Evolutionary conservation across 768 basidiomycete genomes (phyloP), one percentile per base, ranked within the genome.

Genomic region (Macrolepiota fuliginosa): DNA sequence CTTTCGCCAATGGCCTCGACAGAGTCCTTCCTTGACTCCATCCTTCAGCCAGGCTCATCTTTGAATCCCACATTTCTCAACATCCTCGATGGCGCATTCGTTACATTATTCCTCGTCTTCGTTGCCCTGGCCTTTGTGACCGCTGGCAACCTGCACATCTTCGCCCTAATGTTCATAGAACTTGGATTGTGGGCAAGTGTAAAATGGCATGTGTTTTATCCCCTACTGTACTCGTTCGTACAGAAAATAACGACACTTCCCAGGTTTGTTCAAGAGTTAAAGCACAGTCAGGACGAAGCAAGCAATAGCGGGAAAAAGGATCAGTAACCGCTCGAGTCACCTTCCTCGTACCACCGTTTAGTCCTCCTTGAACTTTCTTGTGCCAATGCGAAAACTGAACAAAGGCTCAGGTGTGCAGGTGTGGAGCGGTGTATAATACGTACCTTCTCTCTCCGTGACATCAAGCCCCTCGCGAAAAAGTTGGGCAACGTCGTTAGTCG

Each of bases 401-500:
- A 1, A 35, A 32, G 29, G 24, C 45, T 65, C 65, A 65, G 32
- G 17, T 66, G 60, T 37, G 11, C 42, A 32, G 15, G 58, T 56
- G 22, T 51, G 22, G 19, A 24, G 22, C 36, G 50, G 37, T 54
- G 9, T 54, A 54, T 24, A 24, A 49, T n/a, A 79, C 88, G 80
- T 71, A 96, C 95, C 66, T 79, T 96, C 94, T 64, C 96, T 83
- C 71, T 98, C 95, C 13, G 92, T 92, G n/a, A 84, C 86, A 58
- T 98, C 95, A 62, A 98, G 82, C 1, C 95, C 96, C 72, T 96
- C 95, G 65, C 93, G 80, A 69, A 98, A 98, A 12, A 83, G 76
- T 64, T 90, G 88, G 5, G 91, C 85, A 1, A 76, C 70, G 64
- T 89, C 87, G 13, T 81, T 84, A 6, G 78, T 76, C 11, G 79